phyloP scores from a whole-genome alignment of 805 yeast genomes.

The Candida michaelii region DNA sequence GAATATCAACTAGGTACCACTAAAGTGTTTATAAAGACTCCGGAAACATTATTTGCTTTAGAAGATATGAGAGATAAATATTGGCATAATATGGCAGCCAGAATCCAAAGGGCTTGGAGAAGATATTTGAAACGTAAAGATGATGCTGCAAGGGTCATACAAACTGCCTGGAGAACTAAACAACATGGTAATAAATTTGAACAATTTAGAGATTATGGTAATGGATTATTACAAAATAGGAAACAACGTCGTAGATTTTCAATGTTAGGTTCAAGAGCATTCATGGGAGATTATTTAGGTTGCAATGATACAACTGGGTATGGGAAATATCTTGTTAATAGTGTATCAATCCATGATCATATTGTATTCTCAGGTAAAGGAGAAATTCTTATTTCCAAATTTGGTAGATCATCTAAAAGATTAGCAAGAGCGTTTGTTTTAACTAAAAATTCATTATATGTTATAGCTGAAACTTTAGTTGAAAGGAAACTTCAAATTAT shows the following conservation, averaged over 20 bases:
- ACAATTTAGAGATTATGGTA: conserved; percentile 83
- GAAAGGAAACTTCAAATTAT: conserved; percentile 56
- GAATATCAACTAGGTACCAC: conserved; percentile 93
- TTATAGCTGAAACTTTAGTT: conserved; percentile 71
- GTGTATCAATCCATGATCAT: conserved; percentile 65
- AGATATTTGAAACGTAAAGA: conserved; percentile 74
- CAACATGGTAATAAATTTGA: conserved; percentile 80
- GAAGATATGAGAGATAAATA: conserved; percentile 96
- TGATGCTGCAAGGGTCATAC: conserved; percentile 82
- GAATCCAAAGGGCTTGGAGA: conserved; percentile 97
- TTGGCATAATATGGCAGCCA: conserved; percentile 98
- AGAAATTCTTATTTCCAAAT: conserved; percentile 77
- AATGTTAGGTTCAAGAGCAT: conserved; percentile 82
- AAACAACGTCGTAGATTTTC: conserved; percentile 92
- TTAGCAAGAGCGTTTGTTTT: conserved; percentile 71
- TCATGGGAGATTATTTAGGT: conserved; percentile 90
- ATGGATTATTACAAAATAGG: conserved; percentile 62
- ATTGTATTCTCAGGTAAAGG: conserved; percentile 82
- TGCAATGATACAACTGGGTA: conserved; percentile 69
- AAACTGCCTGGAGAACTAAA: conserved; percentile 77
- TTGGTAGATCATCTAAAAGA: conserved; percentile 88
- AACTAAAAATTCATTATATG: conserved; percentile 60
- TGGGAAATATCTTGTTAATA: conserved; percentile 73
- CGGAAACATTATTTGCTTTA: conserved; percentile 91
- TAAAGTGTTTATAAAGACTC: conserved; percentile 92